Conservation (phyloP, 805 yeast species). For the Torulaspora gathmanii region DNA sequence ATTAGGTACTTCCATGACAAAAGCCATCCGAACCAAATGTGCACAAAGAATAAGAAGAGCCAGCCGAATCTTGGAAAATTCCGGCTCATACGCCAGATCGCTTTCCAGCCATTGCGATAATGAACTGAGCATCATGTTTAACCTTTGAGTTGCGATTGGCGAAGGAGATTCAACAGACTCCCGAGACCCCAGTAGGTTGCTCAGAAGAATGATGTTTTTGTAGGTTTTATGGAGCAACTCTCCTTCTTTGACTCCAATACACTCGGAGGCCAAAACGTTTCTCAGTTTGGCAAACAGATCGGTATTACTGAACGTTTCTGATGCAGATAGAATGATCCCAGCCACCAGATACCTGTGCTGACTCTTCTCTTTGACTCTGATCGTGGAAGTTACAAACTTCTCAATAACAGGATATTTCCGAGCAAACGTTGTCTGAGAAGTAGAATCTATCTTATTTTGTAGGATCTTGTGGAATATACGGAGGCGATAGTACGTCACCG, state of each 20-base stretch:
- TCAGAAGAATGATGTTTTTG: slow-evolving; percentile 45
- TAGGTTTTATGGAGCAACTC: slow-evolving; percentile 45
- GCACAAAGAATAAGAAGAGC: slow-evolving; percentile 46
- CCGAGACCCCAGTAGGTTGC: slow-evolving; percentile 36
- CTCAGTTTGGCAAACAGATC: slow-evolving; percentile 48
- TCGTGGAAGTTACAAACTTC: slow-evolving; percentile 33
- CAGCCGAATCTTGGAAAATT: slow-evolving; percentile 48
- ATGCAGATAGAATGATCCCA: slow-evolving; percentile 35
- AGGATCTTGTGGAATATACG: slow-evolving; percentile 37
- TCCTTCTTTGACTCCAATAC: slow-evolving; percentile 48
- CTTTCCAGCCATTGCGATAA: slow-evolving; percentile 57
- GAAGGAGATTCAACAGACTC: slow-evolving; percentile 31
- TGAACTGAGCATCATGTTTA: slow-evolving; percentile 54
- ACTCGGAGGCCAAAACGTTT: slow-evolving; percentile 59
- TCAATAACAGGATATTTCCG: slow-evolving; percentile 28
- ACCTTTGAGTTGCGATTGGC: slow-evolving; percentile 60
- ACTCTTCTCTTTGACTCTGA: slow-evolving; percentile 34
- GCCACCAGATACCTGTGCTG: slow-evolving; percentile 28
- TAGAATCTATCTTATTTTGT: slow-evolving; percentile 30
- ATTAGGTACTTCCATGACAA: slow-evolving; percentile 38
- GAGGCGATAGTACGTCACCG: slow-evolving; percentile 32
- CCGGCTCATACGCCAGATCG: slow-evolving; percentile 54
- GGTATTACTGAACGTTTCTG: slow-evolving; percentile 37
- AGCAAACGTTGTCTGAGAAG: slow-evolving; percentile 25
- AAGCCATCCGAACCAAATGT: slow-evolving; percentile 26